Evolutionary conservation across 2,329 filamentous ascomycete genomes (phyloP).

Genomic region (Aspergillus texensis): DNA sequence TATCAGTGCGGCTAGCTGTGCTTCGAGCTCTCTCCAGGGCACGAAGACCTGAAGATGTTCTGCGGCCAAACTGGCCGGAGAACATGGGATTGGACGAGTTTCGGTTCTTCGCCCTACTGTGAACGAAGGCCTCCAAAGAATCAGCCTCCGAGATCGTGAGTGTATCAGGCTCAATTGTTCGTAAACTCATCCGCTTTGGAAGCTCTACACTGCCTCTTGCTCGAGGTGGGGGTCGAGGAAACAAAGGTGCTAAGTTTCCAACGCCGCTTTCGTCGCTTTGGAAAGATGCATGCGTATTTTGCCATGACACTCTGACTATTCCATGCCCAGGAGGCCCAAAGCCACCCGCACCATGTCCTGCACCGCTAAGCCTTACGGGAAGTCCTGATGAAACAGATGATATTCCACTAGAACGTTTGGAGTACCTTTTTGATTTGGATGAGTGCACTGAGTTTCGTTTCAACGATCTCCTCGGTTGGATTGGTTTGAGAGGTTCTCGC

Average conservation of each 20-base stretch:
- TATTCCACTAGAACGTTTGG: constrained; percentile 42
- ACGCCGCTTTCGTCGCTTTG: constrained; percentile 39
- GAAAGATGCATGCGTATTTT: constrained; percentile 38
- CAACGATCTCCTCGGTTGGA: constrained; percentile 37
- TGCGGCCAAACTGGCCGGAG: constrained; percentile 37
- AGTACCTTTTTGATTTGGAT: constrained; percentile 39
- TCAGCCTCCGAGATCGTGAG: constrained; percentile 38
- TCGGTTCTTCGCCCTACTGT: constrained; percentile 40
- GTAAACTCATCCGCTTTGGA: constrained; percentile 34
- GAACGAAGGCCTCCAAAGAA: constrained; percentile 43
- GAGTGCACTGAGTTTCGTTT: constrained; percentile 41
- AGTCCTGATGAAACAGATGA: constrained; percentile 40
- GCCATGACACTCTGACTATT: constrained; percentile 41
- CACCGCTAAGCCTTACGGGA: constrained; percentile 44
- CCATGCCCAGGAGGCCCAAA: constrained; percentile 40
- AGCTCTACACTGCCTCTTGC: constrained; percentile 31
- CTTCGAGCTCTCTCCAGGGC: constrained; percentile 40
- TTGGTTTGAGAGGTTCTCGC: constrained; percentile 39
- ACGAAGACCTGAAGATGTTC: constrained; percentile 36
- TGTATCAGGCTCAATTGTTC: constrained; percentile 33
- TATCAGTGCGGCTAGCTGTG: constrained; percentile 39
- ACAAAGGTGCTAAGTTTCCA: constrained; percentile 39
- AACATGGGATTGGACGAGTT: constrained; percentile 44
- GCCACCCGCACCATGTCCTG: constrained; percentile 45
- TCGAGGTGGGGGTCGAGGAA: constrained; percentile 37